These are phyloP conservation scores for Murraya koenigii DNA, from an alignment of 345 rosid genomes.

Conservation along the genomic window DNA sequence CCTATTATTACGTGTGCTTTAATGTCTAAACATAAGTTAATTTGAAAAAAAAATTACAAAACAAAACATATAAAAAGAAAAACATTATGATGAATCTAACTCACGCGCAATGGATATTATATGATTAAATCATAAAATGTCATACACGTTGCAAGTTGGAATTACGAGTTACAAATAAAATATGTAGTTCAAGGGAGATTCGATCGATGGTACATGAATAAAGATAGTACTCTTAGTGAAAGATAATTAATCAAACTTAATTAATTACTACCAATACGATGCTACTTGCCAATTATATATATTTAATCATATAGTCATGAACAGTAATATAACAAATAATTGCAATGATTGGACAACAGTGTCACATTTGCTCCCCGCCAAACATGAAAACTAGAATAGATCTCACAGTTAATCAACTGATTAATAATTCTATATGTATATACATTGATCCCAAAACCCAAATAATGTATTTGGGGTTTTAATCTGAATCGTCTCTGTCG, in stretches of 20 bases:
- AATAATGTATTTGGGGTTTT: background rate
- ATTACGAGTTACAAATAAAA: background rate
- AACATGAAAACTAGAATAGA: background rate
- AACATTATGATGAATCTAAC: background rate
- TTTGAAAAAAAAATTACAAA: background rate
- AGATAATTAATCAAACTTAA: too few relatives aligned
- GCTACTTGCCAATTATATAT: too few relatives aligned
- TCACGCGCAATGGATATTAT: background rate
- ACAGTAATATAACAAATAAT: background rate
- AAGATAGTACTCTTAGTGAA: too few relatives aligned
- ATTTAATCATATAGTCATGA: too few relatives aligned
- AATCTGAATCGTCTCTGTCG: background rate
- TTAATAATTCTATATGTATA: background rate
- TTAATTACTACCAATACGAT: too few relatives aligned
- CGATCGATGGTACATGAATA: too few relatives aligned
- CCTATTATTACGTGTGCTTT: too few relatives aligned
- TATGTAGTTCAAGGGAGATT: background rate
- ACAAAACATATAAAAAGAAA: background rate
- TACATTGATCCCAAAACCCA: too few relatives aligned
- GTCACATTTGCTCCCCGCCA: background rate
- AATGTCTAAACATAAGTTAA: too few relatives aligned
- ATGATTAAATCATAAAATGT: background rate
- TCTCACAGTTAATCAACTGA: background rate
- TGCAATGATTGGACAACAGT: constrained; percentile 8
- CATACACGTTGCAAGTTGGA: background rate